phyloP scores from a whole-genome alignment of 371 early-diverging fungal species.

The Basidiobolus meristosporus region DNA sequence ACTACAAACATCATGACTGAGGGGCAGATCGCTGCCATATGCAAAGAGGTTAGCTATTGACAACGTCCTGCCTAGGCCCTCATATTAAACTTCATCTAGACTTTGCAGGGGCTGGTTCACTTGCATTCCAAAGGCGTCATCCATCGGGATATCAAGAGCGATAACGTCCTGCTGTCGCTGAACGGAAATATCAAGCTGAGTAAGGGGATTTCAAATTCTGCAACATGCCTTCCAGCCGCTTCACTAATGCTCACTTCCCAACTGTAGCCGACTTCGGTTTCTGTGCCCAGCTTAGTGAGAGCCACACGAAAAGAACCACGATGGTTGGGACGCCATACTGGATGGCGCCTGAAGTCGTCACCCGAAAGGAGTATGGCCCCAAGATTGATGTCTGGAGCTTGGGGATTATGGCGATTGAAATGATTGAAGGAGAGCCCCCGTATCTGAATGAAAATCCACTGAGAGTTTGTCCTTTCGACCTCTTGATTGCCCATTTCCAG shows the following conservation, averaged over 20 bases:
- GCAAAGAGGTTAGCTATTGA: conserved; percentile 34
- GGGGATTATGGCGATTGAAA: conserved; percentile 90
- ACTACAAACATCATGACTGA: conserved; percentile 86
- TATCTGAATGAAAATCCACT: conserved; percentile 86
- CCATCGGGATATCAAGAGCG: conserved; percentile 95
- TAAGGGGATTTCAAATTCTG: no score
- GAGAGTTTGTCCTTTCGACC: no score
- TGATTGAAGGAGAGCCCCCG: conserved; percentile 92
- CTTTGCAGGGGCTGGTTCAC: conserved; percentile 74
- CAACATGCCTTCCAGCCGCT: conserved; percentile 1
- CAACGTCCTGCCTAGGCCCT: background rate
- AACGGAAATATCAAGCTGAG: conserved; percentile 86
- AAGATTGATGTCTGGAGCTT: conserved; percentile 95
- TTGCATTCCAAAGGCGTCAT: conserved; percentile 88
- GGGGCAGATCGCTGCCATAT: conserved; percentile 85
- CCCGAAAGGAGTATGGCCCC: conserved; percentile 79
- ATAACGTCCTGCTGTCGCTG: conserved; percentile 76
- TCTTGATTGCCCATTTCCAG: background rate
- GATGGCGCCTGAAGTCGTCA: conserved; percentile 96
- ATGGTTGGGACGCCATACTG: conserved; percentile 90
- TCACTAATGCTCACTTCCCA: background rate
- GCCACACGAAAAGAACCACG: conserved; percentile 61
- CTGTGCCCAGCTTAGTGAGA: conserved; percentile 76
- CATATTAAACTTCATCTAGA: conserved; percentile 12
- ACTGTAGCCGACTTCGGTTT: conserved; percentile 80